Evolutionary conservation across 345 rosid species (phyloP).

Genomic region (Streptanthus diversifolius): DNA sequence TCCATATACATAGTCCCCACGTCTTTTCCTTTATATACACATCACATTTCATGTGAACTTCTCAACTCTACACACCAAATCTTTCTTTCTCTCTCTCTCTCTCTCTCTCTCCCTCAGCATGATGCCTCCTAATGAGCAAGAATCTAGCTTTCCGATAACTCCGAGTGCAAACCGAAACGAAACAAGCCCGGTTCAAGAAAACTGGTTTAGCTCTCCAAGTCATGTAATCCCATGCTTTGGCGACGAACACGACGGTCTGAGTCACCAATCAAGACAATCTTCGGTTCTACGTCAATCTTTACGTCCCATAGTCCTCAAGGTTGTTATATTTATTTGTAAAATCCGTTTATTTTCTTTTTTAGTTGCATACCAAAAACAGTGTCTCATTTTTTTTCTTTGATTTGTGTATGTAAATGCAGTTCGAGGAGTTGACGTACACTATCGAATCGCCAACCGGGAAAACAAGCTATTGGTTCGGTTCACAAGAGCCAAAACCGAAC

Average conservation of each 20-base stretch:
- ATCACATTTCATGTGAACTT: conserved; percentile 32
- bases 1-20: conserved; percentile 28
- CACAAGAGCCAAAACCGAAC: conserved; percentile 49
- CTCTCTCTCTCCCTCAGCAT: conserved; percentile 29
- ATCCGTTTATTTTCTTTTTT: neutral
- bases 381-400: neutral
- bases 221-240: conserved; percentile 42
- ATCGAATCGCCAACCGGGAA: conserved; percentile 36
- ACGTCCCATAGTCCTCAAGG: conserved; percentile 72
- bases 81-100: neutral
- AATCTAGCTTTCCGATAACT: conserved; percentile 18
- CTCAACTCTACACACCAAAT: conserved; percentile 31
- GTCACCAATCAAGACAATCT: conserved; percentile 37
- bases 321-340: neutral
- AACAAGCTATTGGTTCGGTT: conserved; percentile 34
- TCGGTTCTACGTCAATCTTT: conserved; percentile 51
- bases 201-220: conserved; percentile 41
- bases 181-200: conserved; percentile 45
- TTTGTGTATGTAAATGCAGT: conserved; percentile 43
- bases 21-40: conserved; percentile 28
- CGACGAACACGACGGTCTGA: conserved; percentile 26
- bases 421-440: conserved; percentile 64
- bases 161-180: conserved; percentile 37
- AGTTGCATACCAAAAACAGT: neutral
- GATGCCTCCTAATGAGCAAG: conserved; percentile 65